Evolutionary conservation across 345 rosid genomes (phyloP), one percentile per base, ranked within the genome.

Genomic region (Heritiera littoralis): DNA sequence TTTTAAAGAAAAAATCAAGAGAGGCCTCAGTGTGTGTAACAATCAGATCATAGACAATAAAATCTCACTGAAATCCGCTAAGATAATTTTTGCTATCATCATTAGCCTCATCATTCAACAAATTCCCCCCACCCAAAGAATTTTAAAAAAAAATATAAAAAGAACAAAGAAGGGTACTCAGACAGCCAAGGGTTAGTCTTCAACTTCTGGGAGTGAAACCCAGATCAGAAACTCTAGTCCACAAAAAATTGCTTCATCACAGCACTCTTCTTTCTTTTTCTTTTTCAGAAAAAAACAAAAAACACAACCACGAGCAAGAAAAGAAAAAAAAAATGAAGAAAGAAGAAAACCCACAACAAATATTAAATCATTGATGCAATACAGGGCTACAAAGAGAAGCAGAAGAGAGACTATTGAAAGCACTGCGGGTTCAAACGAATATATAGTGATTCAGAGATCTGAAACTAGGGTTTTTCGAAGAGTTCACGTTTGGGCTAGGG

Each of bases 111-210:
- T 13, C 48, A 61, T 59, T 18, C 11, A 68, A 66, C 66, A 58
- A 63, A 48, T 6, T 3, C 23, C 28, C 40, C 20, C 64, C 43
- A 12, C 35, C 23, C 35, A 1, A 9, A 56, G 15, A 12, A 61
- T 14, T 9, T 28, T 2, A 18, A 9, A 0, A 20, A 3, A 6
- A 38, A 0, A 23, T 23, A 38, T 0, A 10, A 30, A 15, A n/a
- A 23, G 28, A 23, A 23, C 28, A 23, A 38, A 54, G 71, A 77
- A 43, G 78, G 58, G 78, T 89, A 93, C 98, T 96, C 98, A 96
- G 98, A 94, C 98, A 96, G 99, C 99, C 97, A 94, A 96, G 99
- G 99, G 98, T 84, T 90, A 85, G 76, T 96, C 97, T 84, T 96
- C 99, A 94, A 88, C 79, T 88, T 80, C 86, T 60, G 86, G 86